These are phyloP conservation scores for Flaveria bidentis DNA, from an alignment of 129 eudicot species.

Conservation along the genomic window DNA sequence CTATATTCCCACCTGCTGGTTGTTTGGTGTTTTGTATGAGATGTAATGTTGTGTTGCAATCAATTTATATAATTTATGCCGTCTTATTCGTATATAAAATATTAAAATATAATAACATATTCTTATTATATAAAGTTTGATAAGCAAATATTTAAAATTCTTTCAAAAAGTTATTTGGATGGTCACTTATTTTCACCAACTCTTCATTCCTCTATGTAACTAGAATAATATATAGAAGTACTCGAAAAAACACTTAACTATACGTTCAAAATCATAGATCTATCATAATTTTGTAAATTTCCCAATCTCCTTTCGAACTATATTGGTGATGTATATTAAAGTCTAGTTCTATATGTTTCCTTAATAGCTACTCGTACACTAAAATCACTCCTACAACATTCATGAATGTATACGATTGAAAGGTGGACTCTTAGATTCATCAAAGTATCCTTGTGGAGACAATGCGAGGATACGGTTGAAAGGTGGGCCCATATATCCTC, in stretches of 20 bases:
- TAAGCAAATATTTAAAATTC: neutral
- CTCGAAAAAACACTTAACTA: no score
- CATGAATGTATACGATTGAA: no score
- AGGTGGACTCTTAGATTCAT: no score
- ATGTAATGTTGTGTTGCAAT: slow-evolving; percentile 3
- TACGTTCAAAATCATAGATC: no score
- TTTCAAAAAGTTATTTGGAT: neutral
- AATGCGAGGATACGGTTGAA: no score
- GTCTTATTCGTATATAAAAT: neutral
- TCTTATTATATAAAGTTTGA: neutral
- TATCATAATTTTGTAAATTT: no score
- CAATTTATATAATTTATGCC: neutral
- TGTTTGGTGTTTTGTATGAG: slow-evolving; percentile 9
- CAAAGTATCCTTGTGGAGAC: no score
- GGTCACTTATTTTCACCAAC: neutral
- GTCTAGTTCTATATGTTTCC: neutral
- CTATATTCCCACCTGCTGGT: slow-evolving; percentile 7
- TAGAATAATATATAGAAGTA: no score
- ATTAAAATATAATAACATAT: neutral
- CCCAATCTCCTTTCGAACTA: no score
- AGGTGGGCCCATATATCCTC: no score
- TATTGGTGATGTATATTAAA: neutral
- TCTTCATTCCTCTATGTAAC: neutral
- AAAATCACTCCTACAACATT: no score
- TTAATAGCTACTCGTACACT: no score